Evolutionary conservation across 257 asterid genomes (phyloP), one percentile per base, ranked within the genome.

Genomic region (Przewalskia tangutica): DNA sequence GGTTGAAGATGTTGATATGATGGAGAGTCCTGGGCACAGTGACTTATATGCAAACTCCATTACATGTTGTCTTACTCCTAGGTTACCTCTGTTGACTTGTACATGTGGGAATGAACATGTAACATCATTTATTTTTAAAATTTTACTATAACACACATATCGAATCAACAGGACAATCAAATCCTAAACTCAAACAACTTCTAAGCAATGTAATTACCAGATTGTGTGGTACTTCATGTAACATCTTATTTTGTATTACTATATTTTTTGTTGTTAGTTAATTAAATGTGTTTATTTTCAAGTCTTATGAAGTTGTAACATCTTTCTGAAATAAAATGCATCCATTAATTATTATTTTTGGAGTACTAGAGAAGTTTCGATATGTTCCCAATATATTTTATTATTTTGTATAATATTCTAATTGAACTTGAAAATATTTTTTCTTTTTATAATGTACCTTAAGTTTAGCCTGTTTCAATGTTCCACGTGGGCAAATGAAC

Each of bases 11-110:
- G 89, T 94, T 70, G 97, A 93, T 82, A 86, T 93, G 97, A 88
- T 89, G 84, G 98, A 92, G 89, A 94, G 88, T 50, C 98, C 98
- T 0, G 98, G n/a, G 98, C 9, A 79, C 84, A 0, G 97, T 94
- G 6, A 92, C 97, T 2, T 94, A 94, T 85, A 93, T 94, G 98
- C 84, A 83, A 18, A 89, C 88, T 13, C 95, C 97, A 1, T 75
- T 94, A 42, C 76, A 87, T 73, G 97, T 90, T 4, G 90, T 92
- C 86, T 93, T 0, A 89, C 89, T 0, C 96, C 98, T 0, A 83
- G 98, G 59, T 84, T 93, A 83, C 85, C 97, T 1, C 86, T 64
- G 0, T 90, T n/a, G n/a, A 76, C 27, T 81, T 94, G 84, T 93
- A 82, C 95, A 94, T 6, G 87, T 90, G 0, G n/a, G 6, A 65